Base-by-base conservation (phyloP, 441 rosid genomes). In the Gossypium gossypioides region DNA sequence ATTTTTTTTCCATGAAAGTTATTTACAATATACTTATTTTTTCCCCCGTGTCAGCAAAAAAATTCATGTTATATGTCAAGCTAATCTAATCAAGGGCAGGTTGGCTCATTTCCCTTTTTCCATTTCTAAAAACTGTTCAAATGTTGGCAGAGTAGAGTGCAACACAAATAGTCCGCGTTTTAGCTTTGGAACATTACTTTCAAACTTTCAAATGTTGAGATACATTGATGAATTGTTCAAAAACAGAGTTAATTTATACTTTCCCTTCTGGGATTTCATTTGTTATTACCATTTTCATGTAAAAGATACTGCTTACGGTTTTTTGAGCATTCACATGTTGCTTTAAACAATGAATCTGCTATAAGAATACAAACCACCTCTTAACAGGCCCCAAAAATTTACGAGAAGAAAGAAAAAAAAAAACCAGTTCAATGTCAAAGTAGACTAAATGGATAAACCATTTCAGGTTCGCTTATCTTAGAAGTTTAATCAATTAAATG, bases 71-170 rank as follows among this genome's bases (percentile, higher is more conserved):
- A 83, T 81, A 73, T 74, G 76, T 61, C 76, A 79, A 72, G 76
- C 91, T 84, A 87, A 87, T 84, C 88, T 87, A 88, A 88, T 81
- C 75, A 56, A 68, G 74, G 84, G 80, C 61, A 27, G 77, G 68
- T 62, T 75, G 74, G 51, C 74, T 65, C 79, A 12, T 57, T 69
- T 73, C 12, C 48, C 52, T 58, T 58, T 62, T 54, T 68, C 51
- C 9, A 32, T 10, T 44, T 56, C 10, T 40, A 40, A 8, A 40
- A 40, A 40, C 0, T 40, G 44, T 8, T 40, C 12, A 40, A 40
- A 13, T 57, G 71, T 71, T 62, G 69, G 65, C 9, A 55, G 61
- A 51, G 70, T 8, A 51, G 7, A 59, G 68, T 73, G 51, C 50
- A 9, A 65, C 71, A 44, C 24, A 68, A 69, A 69, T 51, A 76